A percentile compares a stretch with the other conserved stretches of the same genome.
Evolutionary conservation across 2,329 filamentous ascomycete genomes (phyloP).

Genomic region (Paecilomyces formosus): DNA sequence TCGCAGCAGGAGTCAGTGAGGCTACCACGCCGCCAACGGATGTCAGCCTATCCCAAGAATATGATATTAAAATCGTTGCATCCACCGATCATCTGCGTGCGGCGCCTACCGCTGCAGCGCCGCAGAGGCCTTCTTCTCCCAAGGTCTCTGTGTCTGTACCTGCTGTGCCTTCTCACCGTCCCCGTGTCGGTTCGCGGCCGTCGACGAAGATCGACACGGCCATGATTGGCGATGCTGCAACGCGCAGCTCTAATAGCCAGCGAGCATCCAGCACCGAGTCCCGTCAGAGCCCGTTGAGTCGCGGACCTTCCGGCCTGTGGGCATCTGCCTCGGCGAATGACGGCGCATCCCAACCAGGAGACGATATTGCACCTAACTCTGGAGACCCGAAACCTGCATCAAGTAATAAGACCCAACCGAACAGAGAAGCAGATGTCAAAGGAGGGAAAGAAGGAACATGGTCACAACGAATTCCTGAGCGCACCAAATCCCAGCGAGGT

Average conservation of each 20-base stretch:
- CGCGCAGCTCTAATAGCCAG: neutral
- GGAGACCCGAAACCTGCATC: constrained; percentile 16
- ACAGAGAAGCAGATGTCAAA: constrained; percentile 1
- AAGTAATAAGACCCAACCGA: neutral
- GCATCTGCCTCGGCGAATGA: constrained; percentile 18
- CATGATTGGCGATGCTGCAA: constrained; percentile 11
- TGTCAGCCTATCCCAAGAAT: constrained; percentile 40
- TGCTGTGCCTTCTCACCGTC: constrained; percentile 21
- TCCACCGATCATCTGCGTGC: constrained; percentile 55
- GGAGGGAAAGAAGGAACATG: constrained; percentile 4
- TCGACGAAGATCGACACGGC: constrained; percentile 15
- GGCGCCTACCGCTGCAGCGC: constrained; percentile 23
- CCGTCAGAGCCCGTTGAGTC: constrained; percentile 6
- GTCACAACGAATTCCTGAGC: constrained; percentile 17
- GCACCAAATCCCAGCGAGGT: constrained; percentile 25
- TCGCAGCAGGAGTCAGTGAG: constrained; percentile 4
- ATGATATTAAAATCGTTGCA: constrained; percentile 52
- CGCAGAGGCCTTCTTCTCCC: constrained; percentile 9
- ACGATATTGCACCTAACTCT: constrained; percentile 32
- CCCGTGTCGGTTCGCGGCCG: constrained; percentile 21
- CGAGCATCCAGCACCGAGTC: constrained; percentile 8
- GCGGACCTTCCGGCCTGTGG: constrained; percentile 27
- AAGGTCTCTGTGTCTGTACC: constrained; percentile 15
- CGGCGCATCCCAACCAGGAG: constrained; percentile 13
- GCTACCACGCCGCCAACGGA: constrained; percentile 2